These are phyloP conservation scores for Candida palmyrensis DNA, from an alignment of 805 yeast genomes.

Conservation along the genomic window DNA sequence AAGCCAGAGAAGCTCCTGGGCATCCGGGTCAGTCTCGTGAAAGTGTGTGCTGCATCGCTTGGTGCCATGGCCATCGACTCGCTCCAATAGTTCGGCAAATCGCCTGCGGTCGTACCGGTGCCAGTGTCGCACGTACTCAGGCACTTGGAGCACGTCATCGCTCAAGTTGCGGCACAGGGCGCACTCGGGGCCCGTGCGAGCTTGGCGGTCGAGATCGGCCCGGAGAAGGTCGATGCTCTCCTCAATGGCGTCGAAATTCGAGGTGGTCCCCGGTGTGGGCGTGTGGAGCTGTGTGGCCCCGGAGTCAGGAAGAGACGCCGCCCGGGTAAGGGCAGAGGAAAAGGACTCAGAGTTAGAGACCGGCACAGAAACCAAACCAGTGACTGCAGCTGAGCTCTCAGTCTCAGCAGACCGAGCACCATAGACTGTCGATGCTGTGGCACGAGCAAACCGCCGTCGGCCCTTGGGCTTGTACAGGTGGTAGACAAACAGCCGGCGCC, in stretches of 20 bases:
- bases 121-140: constrained; percentile 4
- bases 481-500: neutral
- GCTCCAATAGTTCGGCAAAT: neutral
- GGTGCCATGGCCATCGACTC: neutral
- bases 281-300: no score
- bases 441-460: no score
- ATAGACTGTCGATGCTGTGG: no score
- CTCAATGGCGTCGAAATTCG: neutral
- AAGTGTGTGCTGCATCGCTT: neutral
- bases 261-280: neutral
- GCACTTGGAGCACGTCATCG: constrained; percentile 1
- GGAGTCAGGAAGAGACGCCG: no score
- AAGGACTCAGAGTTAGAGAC: no score
- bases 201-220: neutral
- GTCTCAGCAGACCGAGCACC: no score
- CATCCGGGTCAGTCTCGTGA: constrained; percentile 2
- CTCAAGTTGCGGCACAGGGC: neutral
- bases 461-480: neutral
- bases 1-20: constrained; percentile 3
- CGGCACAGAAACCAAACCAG: no score
- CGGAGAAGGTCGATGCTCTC: neutral
- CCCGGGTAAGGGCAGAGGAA: no score
- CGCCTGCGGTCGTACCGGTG: neutral
- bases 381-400: no score
- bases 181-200: neutral